Evolutionary conservation across 2,329 filamentous ascomycete species (phyloP).

Genomic region (Xylariaceae sp.): DNA sequence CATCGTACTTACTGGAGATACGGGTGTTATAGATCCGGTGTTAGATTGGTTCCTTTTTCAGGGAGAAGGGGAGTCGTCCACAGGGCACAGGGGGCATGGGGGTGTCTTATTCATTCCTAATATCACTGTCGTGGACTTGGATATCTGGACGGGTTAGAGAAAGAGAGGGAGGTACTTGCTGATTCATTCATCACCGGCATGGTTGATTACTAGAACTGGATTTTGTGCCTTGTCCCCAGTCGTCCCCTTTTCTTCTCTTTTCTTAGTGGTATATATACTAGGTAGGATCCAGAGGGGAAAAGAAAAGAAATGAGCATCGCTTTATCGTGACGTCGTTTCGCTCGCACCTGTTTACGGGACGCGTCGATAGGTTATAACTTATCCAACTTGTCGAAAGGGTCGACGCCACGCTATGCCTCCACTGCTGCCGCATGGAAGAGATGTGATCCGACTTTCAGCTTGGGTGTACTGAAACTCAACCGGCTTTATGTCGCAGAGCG

Average conservation of each 20-base stretch:
- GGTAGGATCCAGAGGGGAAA: neutral
- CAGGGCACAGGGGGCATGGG: neutral
- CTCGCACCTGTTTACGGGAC: neutral
- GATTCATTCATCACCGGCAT: neutral
- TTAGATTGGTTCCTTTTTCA: neutral
- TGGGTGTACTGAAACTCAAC: no score
- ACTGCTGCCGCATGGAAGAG: no score
- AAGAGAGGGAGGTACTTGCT: neutral
- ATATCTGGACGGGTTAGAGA: neutral
- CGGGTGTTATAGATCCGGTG: neutral
- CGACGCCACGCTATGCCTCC: no score
- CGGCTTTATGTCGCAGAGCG: no score
- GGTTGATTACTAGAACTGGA: neutral
- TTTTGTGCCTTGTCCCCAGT: neutral
- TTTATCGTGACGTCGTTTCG: neutral
- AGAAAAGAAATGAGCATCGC: neutral
- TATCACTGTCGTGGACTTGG: neutral
- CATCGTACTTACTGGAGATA: neutral
- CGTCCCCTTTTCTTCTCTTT: neutral
- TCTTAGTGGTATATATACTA: neutral
- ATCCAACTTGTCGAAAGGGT: neutral
- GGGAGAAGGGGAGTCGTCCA: neutral
- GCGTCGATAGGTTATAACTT: neutral
- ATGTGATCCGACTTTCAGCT: no score
- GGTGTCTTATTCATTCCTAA: neutral